These are phyloP conservation scores for Blastobotrys persicus DNA, from an alignment of 1,139 yeast genomes.

Conservation along the genomic window DNA sequence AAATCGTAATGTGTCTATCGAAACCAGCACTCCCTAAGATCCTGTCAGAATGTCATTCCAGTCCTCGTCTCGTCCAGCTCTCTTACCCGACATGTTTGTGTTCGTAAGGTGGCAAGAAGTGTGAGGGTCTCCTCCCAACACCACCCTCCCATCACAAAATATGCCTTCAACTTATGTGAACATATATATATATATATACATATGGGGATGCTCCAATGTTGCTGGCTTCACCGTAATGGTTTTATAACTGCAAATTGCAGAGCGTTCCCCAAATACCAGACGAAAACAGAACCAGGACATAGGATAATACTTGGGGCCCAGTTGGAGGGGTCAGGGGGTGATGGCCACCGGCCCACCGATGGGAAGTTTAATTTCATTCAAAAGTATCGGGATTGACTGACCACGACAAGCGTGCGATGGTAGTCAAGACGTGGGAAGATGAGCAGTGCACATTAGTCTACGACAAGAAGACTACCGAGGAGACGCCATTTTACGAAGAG, in stretches of 20 bases:
- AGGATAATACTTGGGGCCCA: too few species aligned
- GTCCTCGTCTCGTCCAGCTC: background rate
- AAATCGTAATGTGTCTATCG: conserved; percentile 96
- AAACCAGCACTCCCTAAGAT: conserved; percentile 64
- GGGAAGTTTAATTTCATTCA: too few species aligned
- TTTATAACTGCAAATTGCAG: too few species aligned
- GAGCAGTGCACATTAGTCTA: conserved; percentile 30
- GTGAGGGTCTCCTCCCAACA: background rate
- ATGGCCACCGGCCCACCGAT: too few species aligned
- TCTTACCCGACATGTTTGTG: conserved; percentile 16
- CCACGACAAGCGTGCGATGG: conserved; percentile 22
- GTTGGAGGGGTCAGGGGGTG: too few species aligned
- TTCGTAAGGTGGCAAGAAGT: conserved; percentile 5
- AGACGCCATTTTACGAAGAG: conserved; percentile 58
- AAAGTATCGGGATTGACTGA: background rate
- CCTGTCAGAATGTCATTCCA: background rate
- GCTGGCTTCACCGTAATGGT: too few species aligned
- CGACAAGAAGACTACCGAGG: conserved; percentile 57
- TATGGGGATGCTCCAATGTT: too few species aligned
- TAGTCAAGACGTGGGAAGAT: conserved; percentile 31
- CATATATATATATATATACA: conserved; percentile 2
- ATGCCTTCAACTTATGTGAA: background rate
- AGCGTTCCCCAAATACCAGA: too few species aligned
- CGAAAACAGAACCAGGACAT: too few species aligned
- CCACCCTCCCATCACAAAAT: background rate